Evolutionary conservation across 1,139 yeast genomes (phyloP).

Genomic region (Scheffersomyces stambukii): DNA sequence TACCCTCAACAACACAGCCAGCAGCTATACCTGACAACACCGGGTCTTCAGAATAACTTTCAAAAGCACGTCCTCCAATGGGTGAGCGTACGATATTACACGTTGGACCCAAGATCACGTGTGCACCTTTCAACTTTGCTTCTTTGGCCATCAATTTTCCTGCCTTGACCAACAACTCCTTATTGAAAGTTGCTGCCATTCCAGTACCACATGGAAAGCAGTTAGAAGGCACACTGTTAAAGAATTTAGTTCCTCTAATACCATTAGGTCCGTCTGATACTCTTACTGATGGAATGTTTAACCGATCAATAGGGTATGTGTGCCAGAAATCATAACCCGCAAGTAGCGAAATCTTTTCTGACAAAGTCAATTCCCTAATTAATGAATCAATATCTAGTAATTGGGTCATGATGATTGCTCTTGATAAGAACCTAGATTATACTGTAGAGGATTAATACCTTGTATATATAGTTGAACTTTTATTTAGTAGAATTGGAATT

Average conservation of each 20-base stretch:
- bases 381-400: constrained; percentile 40
- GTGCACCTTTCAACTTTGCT: constrained; percentile 23
- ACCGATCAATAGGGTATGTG: constrained; percentile 40
- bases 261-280: constrained; percentile 29
- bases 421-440: too few species aligned
- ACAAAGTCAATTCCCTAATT: constrained; percentile 33
- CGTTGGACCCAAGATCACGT: constrained; percentile 28
- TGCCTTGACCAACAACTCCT: constrained; percentile 17
- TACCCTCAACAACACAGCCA: constrained; percentile 21
- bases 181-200: constrained; percentile 35
- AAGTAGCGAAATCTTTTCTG: constrained; percentile 42
- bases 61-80: constrained; percentile 29
- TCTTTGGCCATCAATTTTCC: constrained; percentile 24
- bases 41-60: constrained; percentile 28
- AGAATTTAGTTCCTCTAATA: constrained; percentile 22
- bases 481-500: too few species aligned
- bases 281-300: constrained; percentile 25
- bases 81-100: constrained; percentile 25
- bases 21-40: constrained; percentile 26
- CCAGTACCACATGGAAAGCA: constrained; percentile 29
- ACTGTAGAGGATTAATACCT: too few species aligned
- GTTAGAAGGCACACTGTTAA: constrained; percentile 22
- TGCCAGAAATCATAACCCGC: constrained; percentile 52
- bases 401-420: too few species aligned
- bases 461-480: too few species aligned